These are phyloP conservation scores for Trypanosoma scelopori DNA, from an alignment of 208 protist genomes.

Conservation along the genomic window DNA sequence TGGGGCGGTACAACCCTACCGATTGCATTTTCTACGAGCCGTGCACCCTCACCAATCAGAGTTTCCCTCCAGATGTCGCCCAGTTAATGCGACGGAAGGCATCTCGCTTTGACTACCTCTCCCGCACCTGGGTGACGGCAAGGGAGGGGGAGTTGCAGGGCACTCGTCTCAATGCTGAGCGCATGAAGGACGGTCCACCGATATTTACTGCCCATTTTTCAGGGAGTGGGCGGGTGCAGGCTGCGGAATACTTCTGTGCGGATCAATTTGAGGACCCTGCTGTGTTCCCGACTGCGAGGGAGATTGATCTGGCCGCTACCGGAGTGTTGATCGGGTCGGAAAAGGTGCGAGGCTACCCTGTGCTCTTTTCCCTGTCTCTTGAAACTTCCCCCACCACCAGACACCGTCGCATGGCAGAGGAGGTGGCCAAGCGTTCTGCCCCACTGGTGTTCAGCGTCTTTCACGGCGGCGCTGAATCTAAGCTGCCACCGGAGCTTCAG, in stretches of 20 bases:
- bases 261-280: constrained; percentile 69
- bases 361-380: constrained; percentile 35
- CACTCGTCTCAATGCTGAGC: constrained; percentile 35
- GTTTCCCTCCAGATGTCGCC: constrained; percentile 36
- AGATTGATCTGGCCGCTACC: constrained; percentile 49
- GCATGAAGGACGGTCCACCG: constrained; percentile 40
- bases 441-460: constrained; percentile 12
- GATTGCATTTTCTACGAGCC: constrained; percentile 64
- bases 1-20: constrained; percentile 67
- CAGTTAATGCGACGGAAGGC: constrained; percentile 62
- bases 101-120: constrained; percentile 73
- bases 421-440: constrained; percentile 11
- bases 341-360: constrained; percentile 57
- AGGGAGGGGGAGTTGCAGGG: constrained; percentile 52
- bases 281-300: constrained; percentile 39
- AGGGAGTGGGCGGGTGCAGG: constrained; percentile 30
- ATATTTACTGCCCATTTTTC: constrained; percentile 53
- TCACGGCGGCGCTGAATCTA: neutral
- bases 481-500: neutral
- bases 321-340: constrained; percentile 38
- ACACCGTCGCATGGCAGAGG: constrained; percentile 18
- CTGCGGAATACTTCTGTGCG: constrained; percentile 64
- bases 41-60: constrained; percentile 46
- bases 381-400: constrained; percentile 5
- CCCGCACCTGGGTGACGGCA: constrained; percentile 66